Conservation (phyloP, 208 protist species). For the Acanthamoeba lenticulata region DNA sequence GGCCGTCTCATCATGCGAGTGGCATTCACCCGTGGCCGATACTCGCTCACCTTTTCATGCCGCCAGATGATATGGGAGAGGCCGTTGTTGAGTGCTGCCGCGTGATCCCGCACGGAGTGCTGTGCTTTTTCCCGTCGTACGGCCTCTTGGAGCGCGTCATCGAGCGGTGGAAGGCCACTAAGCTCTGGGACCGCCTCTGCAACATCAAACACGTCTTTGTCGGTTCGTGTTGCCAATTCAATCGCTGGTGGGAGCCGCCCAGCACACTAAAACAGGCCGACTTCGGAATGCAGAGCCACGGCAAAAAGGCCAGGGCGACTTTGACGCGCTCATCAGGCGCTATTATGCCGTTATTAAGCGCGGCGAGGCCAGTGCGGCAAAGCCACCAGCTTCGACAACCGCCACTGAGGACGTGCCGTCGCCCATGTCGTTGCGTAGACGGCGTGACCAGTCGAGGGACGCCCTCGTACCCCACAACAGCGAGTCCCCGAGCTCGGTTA, state of each 20-base stretch:
- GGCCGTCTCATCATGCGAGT: not conserved
- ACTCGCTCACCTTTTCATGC: not conserved
- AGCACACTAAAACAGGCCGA: too few relatives aligned
- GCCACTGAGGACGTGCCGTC: not conserved
- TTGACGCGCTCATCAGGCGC: conserved; percentile 44
- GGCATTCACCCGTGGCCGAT: not conserved
- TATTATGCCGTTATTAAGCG: conserved; percentile 42
- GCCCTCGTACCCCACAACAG: too few relatives aligned
- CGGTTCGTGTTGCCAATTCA: conserved; percentile 29
- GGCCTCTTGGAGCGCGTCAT: conserved; percentile 52
- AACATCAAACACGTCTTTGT: conserved; percentile 70
- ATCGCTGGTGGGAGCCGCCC: not conserved
- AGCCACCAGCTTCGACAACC: not conserved
- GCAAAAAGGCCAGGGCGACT: conserved; percentile 53
- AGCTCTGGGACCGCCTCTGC: conserved; percentile 69
- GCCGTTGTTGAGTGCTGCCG: conserved; percentile 70
- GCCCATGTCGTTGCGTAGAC: not conserved
- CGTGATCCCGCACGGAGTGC: conserved; percentile 76
- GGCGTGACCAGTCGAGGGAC: not conserved
- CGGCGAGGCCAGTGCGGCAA: too few relatives aligned
- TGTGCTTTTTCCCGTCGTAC: conserved; percentile 84
- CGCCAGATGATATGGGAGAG: conserved; percentile 74
- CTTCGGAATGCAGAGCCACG: conserved; percentile 29
- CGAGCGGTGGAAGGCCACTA: conserved; percentile 71
- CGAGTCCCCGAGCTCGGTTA: too few relatives aligned